Evolutionary conservation across 78 protist species (phyloP).

Genomic region (Cyanophora paradoxa): DNA sequence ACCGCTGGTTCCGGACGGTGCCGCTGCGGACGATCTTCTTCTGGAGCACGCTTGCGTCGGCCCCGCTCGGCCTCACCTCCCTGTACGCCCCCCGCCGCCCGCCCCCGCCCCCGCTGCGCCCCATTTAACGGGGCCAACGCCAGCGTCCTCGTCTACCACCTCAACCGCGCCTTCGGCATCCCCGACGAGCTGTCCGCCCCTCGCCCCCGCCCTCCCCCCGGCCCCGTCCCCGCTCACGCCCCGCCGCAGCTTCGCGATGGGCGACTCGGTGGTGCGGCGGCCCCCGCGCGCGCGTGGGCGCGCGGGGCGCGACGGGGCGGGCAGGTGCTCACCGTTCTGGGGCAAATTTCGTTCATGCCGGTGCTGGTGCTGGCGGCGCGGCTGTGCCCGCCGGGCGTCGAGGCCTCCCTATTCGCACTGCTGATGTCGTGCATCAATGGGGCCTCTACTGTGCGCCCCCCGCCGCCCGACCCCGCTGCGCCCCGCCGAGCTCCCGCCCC

Average conservation of each 20-base stretch:
- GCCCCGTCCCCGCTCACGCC: too few relatives aligned
- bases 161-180: not conserved
- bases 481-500: not conserved
- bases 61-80: not conserved
- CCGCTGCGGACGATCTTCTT: not conserved
- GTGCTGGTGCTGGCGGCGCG: conserved; percentile 8
- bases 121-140: too few relatives aligned
- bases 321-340: not conserved
- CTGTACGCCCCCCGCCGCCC: too few relatives aligned
- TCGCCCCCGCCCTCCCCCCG: not conserved
- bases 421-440: not conserved
- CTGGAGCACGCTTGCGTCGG: not conserved
- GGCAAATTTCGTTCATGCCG: conserved; percentile 1
- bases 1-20: not conserved
- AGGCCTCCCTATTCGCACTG: not conserved
- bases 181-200: not conserved
- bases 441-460: too few relatives aligned
- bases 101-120: too few relatives aligned
- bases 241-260: too few relatives aligned
- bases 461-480: not conserved
- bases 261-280: too few relatives aligned
- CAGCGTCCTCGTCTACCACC: too few relatives aligned
- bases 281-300: too few relatives aligned
- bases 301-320: too few relatives aligned
- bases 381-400: conserved; percentile 16